Evolutionary conservation across 2,329 filamentous ascomycete species (phyloP).

Genomic region (Botrytis hyacinthi): DNA sequence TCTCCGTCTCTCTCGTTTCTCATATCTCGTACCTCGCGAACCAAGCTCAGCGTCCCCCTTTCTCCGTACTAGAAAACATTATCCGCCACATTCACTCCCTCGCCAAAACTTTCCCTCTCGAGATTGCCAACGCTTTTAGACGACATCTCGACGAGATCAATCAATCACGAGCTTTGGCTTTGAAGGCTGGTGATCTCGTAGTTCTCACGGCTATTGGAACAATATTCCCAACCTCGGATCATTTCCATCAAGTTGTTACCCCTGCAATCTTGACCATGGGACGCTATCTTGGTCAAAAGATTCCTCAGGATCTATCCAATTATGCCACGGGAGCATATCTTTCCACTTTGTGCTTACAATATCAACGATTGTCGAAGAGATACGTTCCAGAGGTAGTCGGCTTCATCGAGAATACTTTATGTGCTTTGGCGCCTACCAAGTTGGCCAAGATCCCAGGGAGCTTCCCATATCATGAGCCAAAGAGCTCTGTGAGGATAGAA

Average conservation of each 20-base stretch:
- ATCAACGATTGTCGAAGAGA: conserved; percentile 78
- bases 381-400: conserved; percentile 87
- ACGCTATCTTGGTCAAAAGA: conserved; percentile 77
- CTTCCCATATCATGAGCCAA: conserved; percentile 61
- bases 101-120: conserved; percentile 77
- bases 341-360: conserved; percentile 75
- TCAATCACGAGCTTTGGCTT: conserved; percentile 49
- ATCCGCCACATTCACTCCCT: conserved; percentile 91
- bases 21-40: conserved; percentile 53
- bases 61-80: conserved; percentile 71
- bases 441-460: conserved; percentile 48
- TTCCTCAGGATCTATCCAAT: conserved; percentile 63
- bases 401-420: conserved; percentile 74
- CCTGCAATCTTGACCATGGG: conserved; percentile 83
- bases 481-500: conserved; percentile 51
- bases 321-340: conserved; percentile 74
- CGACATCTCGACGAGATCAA: conserved; percentile 62
- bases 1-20: conserved; percentile 64
- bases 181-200: conserved; percentile 69
- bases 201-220: conserved; percentile 79
- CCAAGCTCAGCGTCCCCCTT: conserved; percentile 49
- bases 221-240: conserved; percentile 92
- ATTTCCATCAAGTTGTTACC: conserved; percentile 93
- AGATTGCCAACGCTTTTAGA: conserved; percentile 75
- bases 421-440: conserved; percentile 59